Evolutionary conservation across 805 yeast species (phyloP), one percentile per base, ranked within the genome.

Genomic region (Pichia eremophila): DNA sequence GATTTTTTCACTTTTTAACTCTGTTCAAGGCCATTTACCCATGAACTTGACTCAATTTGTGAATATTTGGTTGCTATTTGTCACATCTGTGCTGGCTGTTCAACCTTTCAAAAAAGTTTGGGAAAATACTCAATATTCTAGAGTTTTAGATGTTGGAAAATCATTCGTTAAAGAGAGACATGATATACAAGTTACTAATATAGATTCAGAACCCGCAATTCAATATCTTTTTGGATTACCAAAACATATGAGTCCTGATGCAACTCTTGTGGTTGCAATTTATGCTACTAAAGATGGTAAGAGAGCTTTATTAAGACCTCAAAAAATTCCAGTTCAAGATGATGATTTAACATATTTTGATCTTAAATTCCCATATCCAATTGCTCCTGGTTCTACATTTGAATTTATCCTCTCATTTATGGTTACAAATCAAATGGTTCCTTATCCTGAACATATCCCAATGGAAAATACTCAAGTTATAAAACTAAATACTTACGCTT

Each of bases 131-230:
- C 72, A 78, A 31, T 72, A 77, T 53, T 61, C 67, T 14, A 78
- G 86, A 54, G 62, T 72, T 9, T 57, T 87, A 36, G 96, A 88
- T 57, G 72, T 89, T 44, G 60, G 75, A 31, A 78, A 76, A 53
- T 67, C 89, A 3, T 89, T 83, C 61, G 73, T 79, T 39, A 78
- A 77, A 54, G 95, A 84, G 60, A 69, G 74, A 27, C 66, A 72
- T 49, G 63, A 73, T n/a, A 59, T 88, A 39, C 74, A 69, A 43
- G 71, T 79, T 39, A 74, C 65, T 55, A 91, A 90, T 67, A 64
- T 74, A 36, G 88, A 72, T 25, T 48, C 65, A 4, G 65, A 64
- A 37, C 84, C 93, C 8, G 70, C 69, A 47, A 58, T 62, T 39
- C 74, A 67, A 46, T 90, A 88, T 65, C 73, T 64, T 49, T 70